phyloP scores from a whole-genome alignment of 495 filamentous ascomycete genomes.

The Hypoxylon lienhwacheense region DNA sequence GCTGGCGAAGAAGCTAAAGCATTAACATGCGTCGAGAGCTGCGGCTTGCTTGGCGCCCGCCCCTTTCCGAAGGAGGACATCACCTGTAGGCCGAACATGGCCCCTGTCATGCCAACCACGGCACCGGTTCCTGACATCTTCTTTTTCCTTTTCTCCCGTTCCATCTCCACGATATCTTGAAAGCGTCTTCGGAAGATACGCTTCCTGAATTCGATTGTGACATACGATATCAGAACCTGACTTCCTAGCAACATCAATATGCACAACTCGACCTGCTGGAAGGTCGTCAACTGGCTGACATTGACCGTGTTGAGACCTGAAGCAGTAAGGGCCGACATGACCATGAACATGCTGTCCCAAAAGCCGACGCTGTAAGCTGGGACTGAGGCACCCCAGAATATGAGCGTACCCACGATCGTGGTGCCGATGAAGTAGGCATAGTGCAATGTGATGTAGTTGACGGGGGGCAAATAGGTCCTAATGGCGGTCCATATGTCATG shows the following conservation, averaged over 20 bases:
- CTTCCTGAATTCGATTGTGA: constrained; percentile 61
- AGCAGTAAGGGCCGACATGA: constrained; percentile 71
- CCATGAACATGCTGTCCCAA: constrained; percentile 69
- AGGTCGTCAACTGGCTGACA: constrained; percentile 63
- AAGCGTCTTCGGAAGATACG: constrained; percentile 66
- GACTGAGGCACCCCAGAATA: constrained; percentile 66
- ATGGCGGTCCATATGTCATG: constrained; percentile 14
- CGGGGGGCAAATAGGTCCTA: constrained; percentile 45
- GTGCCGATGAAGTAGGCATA: constrained; percentile 67
- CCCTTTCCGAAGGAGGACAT: constrained; percentile 36
- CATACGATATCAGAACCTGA: constrained; percentile 56
- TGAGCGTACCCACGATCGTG: constrained; percentile 59
- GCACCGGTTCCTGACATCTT: constrained; percentile 28
- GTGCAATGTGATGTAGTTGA: constrained; percentile 68
- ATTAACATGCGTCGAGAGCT: constrained; percentile 4
- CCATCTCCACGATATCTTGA: constrained; percentile 52
- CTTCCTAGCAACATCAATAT: constrained; percentile 66
- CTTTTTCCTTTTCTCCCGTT: constrained; percentile 36
- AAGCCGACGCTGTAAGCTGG: constrained; percentile 61
- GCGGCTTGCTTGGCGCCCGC: constrained; percentile 14
- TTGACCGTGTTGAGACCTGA: constrained; percentile 67
- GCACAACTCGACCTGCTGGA: constrained; percentile 71
- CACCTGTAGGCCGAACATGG: constrained; percentile 33
- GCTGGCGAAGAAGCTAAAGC: constrained; percentile 7
- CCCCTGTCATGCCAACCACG: constrained; percentile 35